A percentile compares a stretch with the other conserved stretches of the same genome.
These are phyloP conservation scores for Pleurostoma richardsiae DNA, from an alignment of 2,329 filamentous ascomycete genomes.

Conservation along the genomic window DNA sequence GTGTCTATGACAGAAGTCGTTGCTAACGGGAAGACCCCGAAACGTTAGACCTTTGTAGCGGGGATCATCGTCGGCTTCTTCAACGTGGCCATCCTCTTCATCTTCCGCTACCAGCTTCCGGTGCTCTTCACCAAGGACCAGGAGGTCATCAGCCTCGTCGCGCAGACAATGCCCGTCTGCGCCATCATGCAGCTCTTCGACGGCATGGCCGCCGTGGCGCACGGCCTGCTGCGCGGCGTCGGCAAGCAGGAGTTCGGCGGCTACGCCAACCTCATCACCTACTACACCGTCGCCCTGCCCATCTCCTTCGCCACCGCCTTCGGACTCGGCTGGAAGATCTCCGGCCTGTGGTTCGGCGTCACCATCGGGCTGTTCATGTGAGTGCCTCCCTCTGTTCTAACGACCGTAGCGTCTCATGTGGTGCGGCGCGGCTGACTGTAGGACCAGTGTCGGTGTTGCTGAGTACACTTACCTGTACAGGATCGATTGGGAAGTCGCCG, in stretches of 20 bases:
- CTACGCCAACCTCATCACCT: constrained; percentile 79
- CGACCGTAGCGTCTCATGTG: neutral
- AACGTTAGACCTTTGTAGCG: constrained; percentile 43
- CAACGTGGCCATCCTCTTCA: constrained; percentile 67
- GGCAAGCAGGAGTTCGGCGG: constrained; percentile 87
- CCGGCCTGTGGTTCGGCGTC: constrained; percentile 77
- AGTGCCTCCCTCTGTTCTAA: constrained; percentile 19
- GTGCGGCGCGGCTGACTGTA: constrained; percentile 5
- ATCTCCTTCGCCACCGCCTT: constrained; percentile 77
- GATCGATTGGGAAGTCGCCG: constrained; percentile 51
- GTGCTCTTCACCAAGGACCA: constrained; percentile 71
- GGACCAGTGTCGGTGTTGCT: constrained; percentile 40
- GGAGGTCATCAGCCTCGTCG: constrained; percentile 64
- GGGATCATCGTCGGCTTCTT: constrained; percentile 69
- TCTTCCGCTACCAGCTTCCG: constrained; percentile 69
- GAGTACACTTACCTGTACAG: constrained; percentile 48
- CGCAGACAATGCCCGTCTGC: constrained; percentile 69
- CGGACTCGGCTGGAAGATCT: constrained; percentile 68
- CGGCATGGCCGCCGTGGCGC: constrained; percentile 70
- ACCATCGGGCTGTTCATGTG: constrained; percentile 64
- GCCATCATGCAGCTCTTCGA: constrained; percentile 91
- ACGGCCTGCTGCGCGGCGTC: constrained; percentile 80
- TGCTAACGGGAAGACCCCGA: constrained; percentile 19
- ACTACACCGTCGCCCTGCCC: constrained; percentile 83
- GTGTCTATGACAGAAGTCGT: neutral